These are phyloP conservation scores for Spergularia azorica DNA, from an alignment of 179 eudicot species.

Conservation along the genomic window DNA sequence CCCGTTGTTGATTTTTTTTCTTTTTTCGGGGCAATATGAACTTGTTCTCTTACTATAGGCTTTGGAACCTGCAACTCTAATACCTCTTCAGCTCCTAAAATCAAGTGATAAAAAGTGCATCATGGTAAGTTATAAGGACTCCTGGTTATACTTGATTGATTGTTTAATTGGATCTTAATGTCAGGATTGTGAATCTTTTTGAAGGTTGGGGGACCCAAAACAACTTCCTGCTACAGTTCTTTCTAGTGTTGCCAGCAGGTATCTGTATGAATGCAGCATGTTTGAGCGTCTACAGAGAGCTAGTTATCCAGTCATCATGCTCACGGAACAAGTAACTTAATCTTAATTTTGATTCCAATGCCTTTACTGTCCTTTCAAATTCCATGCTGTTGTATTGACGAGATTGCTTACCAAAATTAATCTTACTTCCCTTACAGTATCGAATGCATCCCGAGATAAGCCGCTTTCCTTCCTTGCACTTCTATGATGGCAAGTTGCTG, in stretches of 20 bases:
- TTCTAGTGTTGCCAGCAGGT: slow-evolving; percentile 92
- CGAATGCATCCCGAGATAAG: slow-evolving; percentile 99
- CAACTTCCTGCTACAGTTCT: slow-evolving; percentile 99
- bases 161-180: slow-evolving; percentile 11
- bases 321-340: slow-evolving; percentile 77
- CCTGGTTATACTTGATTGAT: background rate
- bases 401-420: slow-evolving; percentile 18
- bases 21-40: background rate
- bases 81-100: slow-evolving; percentile 95
- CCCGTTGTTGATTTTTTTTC: background rate
- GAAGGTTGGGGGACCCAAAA: slow-evolving; percentile 99
- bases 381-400: background rate
- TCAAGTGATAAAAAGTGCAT: slow-evolving; percentile 81
- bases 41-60: slow-evolving; percentile 52
- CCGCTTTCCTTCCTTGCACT: slow-evolving; percentile 82
- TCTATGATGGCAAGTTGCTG: slow-evolving; percentile 83
- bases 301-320: slow-evolving; percentile 93
- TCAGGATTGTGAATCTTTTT: slow-evolving; percentile 22
- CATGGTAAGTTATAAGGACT: slow-evolving; percentile 58
- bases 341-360: slow-evolving; percentile 11
- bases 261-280: slow-evolving; percentile 95
- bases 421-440: slow-evolving; percentile 59
- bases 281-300: slow-evolving; percentile 97
- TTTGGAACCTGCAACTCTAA: slow-evolving; percentile 93
- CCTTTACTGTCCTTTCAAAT: background rate